These are phyloP conservation scores for Tuber brumale DNA, from an alignment of 495 filamentous ascomycete genomes.

Conservation along the genomic window DNA sequence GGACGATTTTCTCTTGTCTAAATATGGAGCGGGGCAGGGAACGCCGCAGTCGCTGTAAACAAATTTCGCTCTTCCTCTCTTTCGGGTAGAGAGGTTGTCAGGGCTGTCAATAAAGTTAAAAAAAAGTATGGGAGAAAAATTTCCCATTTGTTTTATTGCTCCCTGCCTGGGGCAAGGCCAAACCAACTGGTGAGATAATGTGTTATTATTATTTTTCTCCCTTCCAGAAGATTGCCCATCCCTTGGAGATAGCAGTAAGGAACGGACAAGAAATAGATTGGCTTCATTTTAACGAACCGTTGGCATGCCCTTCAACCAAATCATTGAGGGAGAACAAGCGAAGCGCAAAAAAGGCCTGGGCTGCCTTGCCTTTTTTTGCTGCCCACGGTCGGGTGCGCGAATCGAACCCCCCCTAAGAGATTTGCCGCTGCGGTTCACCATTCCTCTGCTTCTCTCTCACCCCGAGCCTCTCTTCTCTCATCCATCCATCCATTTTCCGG, in stretches of 20 bases:
- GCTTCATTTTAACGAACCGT: conserved; percentile 4
- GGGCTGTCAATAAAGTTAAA: no score
- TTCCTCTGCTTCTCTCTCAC: not conserved
- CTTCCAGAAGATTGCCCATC: conserved; percentile 2
- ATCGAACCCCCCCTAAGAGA: not conserved
- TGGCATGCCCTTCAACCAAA: not conserved
- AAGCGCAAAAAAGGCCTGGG: not conserved
- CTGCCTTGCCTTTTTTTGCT: conserved; percentile 3
- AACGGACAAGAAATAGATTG: not conserved
- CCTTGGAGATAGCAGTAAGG: not conserved
- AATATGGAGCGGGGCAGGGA: not conserved
- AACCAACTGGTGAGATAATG: not conserved
- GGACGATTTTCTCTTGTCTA: not conserved
- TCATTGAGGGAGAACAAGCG: not conserved
- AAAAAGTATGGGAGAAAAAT: not conserved
- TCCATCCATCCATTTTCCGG: not conserved
- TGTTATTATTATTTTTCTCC: not conserved
- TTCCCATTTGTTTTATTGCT: conserved; percentile 1
- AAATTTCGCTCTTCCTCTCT: not conserved
- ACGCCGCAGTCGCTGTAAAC: not conserved
- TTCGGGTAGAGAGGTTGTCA: not conserved
- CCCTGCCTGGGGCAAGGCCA: not conserved
- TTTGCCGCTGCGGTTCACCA: not conserved
- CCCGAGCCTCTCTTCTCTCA: not conserved
- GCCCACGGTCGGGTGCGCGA: not conserved